A percentile compares a stretch with the other conserved stretches of the same genome.
Evolutionary conservation across 306 rosid species (phyloP).

Genomic region (Cyamopsis tetragonoloba): DNA sequence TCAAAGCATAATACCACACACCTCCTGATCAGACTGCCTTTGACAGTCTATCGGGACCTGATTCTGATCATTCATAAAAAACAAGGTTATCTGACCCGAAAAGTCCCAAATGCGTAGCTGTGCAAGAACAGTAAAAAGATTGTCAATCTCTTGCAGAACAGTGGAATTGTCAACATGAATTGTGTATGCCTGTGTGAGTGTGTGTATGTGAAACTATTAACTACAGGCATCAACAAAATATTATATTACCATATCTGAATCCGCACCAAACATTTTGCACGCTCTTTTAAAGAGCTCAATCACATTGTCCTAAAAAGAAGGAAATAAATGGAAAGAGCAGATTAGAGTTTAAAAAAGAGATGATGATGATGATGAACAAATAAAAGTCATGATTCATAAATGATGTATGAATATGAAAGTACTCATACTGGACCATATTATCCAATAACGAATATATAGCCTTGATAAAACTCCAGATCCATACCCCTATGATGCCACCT

Average conservation of each 20-base stretch:
- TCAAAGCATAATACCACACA: slow-evolving; percentile 28
- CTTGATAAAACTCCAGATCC: slow-evolving; percentile 1
- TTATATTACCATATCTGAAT: slow-evolving; percentile 76
- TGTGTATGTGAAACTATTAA: neutral
- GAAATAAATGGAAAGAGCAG: slow-evolving; percentile 3
- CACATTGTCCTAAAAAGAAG: slow-evolving; percentile 69
- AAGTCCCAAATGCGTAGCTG: slow-evolving; percentile 96
- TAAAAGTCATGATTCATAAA: neutral
- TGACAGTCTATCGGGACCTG: slow-evolving; percentile 49
- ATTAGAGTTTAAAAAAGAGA: slow-evolving; percentile 18
- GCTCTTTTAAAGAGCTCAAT: slow-evolving; percentile 80
- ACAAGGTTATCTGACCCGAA: slow-evolving; percentile 67
- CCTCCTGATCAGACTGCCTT: slow-evolving; percentile 79
- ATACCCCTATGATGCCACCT: slow-evolving; percentile 15
- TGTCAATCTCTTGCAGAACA: slow-evolving; percentile 28
- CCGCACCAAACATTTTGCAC: slow-evolving; percentile 80
- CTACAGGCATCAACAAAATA: slow-evolving; percentile 16
- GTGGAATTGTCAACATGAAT: neutral
- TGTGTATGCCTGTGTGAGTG: neutral
- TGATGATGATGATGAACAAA: neutral
- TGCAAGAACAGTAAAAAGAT: slow-evolving; percentile 32
- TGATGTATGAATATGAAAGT: slow-evolving; percentile 7
- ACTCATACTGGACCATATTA: neutral
- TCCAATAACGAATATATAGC: neutral
- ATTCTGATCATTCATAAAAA: slow-evolving; percentile 43